Percentiles rank a stretch among this genome's conserved stretches.
Conservation (phyloP, 2,329 filamentous ascomycete species). For the Penicillium sp. region DNA sequence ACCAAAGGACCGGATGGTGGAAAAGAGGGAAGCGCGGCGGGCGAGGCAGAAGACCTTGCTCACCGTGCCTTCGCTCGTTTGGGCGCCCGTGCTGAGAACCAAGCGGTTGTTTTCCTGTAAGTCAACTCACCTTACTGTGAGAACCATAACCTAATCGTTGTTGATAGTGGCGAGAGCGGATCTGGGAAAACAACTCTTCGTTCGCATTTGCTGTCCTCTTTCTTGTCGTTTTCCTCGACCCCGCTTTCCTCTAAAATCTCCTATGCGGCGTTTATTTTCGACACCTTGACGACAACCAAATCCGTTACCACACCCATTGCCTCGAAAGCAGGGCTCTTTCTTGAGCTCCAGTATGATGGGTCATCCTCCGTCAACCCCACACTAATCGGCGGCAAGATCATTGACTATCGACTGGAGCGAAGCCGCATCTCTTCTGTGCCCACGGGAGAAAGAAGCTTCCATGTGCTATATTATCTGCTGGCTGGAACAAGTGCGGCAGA, state of each 20-base stretch:
- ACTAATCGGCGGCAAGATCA: slow-evolving; percentile 86
- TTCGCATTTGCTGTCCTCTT: slow-evolving; percentile 77
- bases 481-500: slow-evolving; percentile 88
- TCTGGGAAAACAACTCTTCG: slow-evolving; percentile 94
- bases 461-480: slow-evolving; percentile 90
- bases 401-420: slow-evolving; percentile 88
- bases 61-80: slow-evolving; percentile 79
- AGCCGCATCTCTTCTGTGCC: slow-evolving; percentile 89
- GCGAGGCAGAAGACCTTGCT: slow-evolving; percentile 87
- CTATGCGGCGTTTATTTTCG: slow-evolving; percentile 90
- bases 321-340: slow-evolving; percentile 91
- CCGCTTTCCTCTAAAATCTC: slow-evolving; percentile 91
- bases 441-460: slow-evolving; percentile 94
- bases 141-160: slow-evolving; percentile 27
- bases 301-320: slow-evolving; percentile 92
- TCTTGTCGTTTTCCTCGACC: slow-evolving; percentile 86
- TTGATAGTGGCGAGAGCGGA: slow-evolving; percentile 82
- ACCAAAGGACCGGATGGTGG: slow-evolving; percentile 83
- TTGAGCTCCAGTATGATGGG: slow-evolving; percentile 95
- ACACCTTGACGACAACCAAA: slow-evolving; percentile 94
- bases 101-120: slow-evolving; percentile 88
- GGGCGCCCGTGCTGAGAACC: slow-evolving; percentile 85
- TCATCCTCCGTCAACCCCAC: slow-evolving; percentile 77
- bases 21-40: slow-evolving; percentile 88
- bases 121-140: slow-evolving; percentile 37